Base-by-base conservation (phyloP, 306 rosid genomes). In the Gynostemma pentaphyllum region DNA sequence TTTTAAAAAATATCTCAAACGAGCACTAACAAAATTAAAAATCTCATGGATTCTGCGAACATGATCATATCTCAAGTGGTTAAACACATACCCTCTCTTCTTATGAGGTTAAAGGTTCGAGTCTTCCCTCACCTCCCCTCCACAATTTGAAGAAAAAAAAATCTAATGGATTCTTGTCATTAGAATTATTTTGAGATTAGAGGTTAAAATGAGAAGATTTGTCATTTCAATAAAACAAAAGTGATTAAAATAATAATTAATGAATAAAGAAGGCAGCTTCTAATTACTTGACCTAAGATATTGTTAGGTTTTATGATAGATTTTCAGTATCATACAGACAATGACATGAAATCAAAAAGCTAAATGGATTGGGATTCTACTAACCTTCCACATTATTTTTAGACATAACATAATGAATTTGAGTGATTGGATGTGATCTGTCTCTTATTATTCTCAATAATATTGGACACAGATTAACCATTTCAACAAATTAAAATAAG, bases 311-410 rank as follows among this genome's bases (percentile, higher is more conserved):
- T 8, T 41, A 57, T 39, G 36, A 41, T 70, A 63, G 72, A 74
- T 70, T 57, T 66, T 62, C 19, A 60, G 63, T 18, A 53, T 72
- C 76, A 68, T 51, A 68, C 48, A 22, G 82, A 81, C 45, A 56
- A 55, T 48, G 82, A 77, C 86, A 48, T 70, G 49, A 12, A 68
- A 28, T 45, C 28, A 53, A 47, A 13, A 13, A 37, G 32, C 6
- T 11, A 9, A 24, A 44, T 28, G 49, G 62, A 73, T 39, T 27
- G n/a, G n/a, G n/a, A 28, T 73, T 73, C 63, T 62, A 73, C 68
- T 73, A 66, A 45, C 53, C 53, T 59, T 49, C 67, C 69, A 51
- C 52, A 64, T 69, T 69, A 69, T 66, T 64, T 55, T 57, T 48
- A 47, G 74, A 72, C 81, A 76, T 67, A 62, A 54, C 23, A 63